Conservation (phyloP, 352 stramenopile species). For the Globisporangium rhizosaccharum region DNA sequence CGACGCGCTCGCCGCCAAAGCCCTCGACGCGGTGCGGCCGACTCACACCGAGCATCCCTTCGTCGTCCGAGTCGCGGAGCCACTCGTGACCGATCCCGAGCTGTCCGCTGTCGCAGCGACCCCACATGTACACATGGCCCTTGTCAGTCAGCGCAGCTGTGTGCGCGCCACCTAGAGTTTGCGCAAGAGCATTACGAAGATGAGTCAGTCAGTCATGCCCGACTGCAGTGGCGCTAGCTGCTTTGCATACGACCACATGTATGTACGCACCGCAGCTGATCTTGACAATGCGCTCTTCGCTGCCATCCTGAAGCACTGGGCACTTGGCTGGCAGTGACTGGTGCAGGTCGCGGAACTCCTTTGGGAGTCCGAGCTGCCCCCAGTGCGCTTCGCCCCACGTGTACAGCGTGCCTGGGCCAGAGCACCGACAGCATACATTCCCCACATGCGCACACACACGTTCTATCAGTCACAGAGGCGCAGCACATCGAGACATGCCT, state of each 20-base stretch:
- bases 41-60: conserved; percentile 49
- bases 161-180: conserved; percentile 42
- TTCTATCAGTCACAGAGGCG: not conserved
- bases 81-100: conserved; percentile 61
- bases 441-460: too few relatives aligned
- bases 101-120: conserved; percentile 71
- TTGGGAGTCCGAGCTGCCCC: conserved; percentile 69
- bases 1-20: conserved; percentile 68
- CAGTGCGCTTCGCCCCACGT: conserved; percentile 84
- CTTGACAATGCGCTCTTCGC: conserved; percentile 58
- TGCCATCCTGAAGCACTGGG: conserved; percentile 38
- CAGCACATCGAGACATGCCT: not conserved
- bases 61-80: conserved; percentile 56
- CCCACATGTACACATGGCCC: conserved; percentile 75
- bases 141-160: conserved; percentile 65
- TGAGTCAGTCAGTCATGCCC: not conserved
- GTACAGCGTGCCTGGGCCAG: conserved; percentile 44
- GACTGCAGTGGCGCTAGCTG: too few relatives aligned
- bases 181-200: not conserved
- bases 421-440: not conserved
- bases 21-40: conserved; percentile 52
- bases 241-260: too few relatives aligned
- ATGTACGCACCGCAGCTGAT: conserved; percentile 52
- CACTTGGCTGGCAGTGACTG: conserved; percentile 68
- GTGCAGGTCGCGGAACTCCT: conserved; percentile 53